These are phyloP conservation scores for Pelargonium exstipulatum DNA, from an alignment of 441 rosid genomes.

Conservation along the genomic window DNA sequence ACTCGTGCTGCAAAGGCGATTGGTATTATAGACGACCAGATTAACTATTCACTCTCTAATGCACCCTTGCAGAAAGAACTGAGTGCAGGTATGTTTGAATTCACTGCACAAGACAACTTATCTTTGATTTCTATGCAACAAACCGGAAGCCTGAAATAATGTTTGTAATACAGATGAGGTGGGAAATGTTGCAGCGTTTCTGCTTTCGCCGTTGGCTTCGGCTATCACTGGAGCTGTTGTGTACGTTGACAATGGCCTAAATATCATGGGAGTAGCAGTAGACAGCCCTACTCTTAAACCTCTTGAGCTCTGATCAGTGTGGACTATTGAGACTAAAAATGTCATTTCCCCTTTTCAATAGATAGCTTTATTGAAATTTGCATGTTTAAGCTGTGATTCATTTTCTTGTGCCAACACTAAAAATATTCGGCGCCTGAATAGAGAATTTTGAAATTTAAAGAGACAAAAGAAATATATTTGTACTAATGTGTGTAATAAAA, in stretches of 20 bases:
- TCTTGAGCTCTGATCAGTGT: no score
- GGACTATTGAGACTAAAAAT: no score
- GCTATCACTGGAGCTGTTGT: conserved; percentile 75
- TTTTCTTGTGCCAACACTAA: not conserved
- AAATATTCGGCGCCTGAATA: no score
- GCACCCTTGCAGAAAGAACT: conserved; percentile 79
- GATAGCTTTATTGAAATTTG: not conserved
- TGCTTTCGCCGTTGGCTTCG: conserved; percentile 75
- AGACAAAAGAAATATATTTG: no score
- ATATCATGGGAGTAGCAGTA: conserved; percentile 82
- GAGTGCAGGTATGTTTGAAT: conserved; percentile 46
- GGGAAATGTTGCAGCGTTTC: conserved; percentile 80
- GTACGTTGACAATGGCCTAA: conserved; percentile 87
- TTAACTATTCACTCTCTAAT: conserved; percentile 60
- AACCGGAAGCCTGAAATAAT: not conserved
- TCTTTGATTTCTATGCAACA: no score
- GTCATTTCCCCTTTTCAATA: no score
- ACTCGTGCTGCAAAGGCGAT: conserved; percentile 87
- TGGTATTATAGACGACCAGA: conserved; percentile 71
- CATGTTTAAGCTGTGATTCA: not conserved
- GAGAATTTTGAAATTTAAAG: no score
- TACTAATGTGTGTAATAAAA: no score
- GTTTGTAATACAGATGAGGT: conserved; percentile 63
- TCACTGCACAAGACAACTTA: no score
- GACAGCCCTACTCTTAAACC: conserved; percentile 66